Evolutionary conservation across 2,329 filamentous ascomycete genomes (phyloP), one percentile per base, ranked within the genome.

Genomic region (Pseudogymnoascus sp.): DNA sequence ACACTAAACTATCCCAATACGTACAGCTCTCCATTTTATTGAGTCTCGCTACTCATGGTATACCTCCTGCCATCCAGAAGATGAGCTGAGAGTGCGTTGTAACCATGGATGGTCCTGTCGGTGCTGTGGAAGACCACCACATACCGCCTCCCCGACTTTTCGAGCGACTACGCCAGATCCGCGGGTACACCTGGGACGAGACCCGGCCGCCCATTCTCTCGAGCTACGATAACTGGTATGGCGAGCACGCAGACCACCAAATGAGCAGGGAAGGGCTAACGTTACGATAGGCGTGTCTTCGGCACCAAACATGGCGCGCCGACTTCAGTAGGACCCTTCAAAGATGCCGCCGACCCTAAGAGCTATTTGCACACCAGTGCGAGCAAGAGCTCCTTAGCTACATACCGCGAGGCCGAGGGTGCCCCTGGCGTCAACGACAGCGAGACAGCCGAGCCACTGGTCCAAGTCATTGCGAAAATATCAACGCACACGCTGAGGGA

Each of bases 141-240:
- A 83, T 86, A 72, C 86, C 87, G 64, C 88, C 88, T 45, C 79
- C 82, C 67, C 84, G 87, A 69, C 82, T 93, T 61, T 88, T 87
- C 69, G 88, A 92, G 73, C 84, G 89, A 60, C 80, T 93, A 67
- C 81, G 84, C 65, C 88, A 90, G 72, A 81, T 93, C 67, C 81
- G 87, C 52, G 89, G 88, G 61, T 92, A 91, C 72, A 85, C 83
- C 5, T 93, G 89, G 89, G 88, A 92, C 74, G 88, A 90, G 67
- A 80, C 83, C 12, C 74, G 71, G 63, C 75, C 75, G 25, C 83
- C 84, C 9, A 78, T 82, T 62, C 85, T 87, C 71, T 83, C 83
- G 60, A 91, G 87, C 69, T 97, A 96, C 76, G 91, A 96, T 74
- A 92, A 93, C 78, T 97, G 93, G 91, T 86, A 78, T 70, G 76